phyloP scores from a whole-genome alignment of 768 basidiomycete genomes.

The Kwoniella sp. region DNA sequence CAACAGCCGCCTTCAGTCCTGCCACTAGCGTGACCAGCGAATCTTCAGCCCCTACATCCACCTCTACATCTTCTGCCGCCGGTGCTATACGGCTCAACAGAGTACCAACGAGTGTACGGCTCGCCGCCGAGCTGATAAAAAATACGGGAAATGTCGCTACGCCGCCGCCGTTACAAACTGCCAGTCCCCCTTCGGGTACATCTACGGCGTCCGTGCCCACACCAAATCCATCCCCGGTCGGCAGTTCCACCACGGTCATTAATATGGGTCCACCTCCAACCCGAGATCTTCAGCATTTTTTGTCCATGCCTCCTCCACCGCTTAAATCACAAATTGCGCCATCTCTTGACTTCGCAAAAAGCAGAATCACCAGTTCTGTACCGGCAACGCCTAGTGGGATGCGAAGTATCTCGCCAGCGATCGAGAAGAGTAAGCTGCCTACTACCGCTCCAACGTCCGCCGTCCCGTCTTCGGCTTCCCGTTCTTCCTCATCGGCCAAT shows the following conservation, averaged over 20 bases:
- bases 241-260: constrained; percentile 4
- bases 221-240: constrained; percentile 33
- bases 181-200: constrained; percentile 22
- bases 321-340: constrained; percentile 10
- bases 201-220: constrained; percentile 32
- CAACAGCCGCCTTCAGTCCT: constrained; percentile 26
- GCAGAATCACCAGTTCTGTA: constrained; percentile 31
- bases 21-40: constrained; percentile 35
- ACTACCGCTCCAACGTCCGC: constrained; percentile 5
- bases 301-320: constrained; percentile 25
- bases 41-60: constrained; percentile 26
- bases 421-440: constrained; percentile 17
- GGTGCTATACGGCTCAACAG: constrained; percentile 57
- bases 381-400: constrained; percentile 43
- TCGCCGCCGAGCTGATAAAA: constrained; percentile 58
- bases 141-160: constrained; percentile 20
- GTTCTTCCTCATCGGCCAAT: constrained; percentile 6
- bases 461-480: not conserved
- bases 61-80: constrained; percentile 20
- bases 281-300: constrained; percentile 15
- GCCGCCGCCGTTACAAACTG: constrained; percentile 12
- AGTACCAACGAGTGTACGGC: constrained; percentile 58
- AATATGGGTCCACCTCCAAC: constrained; percentile 2
- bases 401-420: constrained; percentile 35
- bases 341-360: constrained; percentile 27